Percentiles rank a stretch among this genome's conserved stretches.
Conservation (phyloP, 495 filamentous ascomycete species). For the Penicillium taxi region DNA sequence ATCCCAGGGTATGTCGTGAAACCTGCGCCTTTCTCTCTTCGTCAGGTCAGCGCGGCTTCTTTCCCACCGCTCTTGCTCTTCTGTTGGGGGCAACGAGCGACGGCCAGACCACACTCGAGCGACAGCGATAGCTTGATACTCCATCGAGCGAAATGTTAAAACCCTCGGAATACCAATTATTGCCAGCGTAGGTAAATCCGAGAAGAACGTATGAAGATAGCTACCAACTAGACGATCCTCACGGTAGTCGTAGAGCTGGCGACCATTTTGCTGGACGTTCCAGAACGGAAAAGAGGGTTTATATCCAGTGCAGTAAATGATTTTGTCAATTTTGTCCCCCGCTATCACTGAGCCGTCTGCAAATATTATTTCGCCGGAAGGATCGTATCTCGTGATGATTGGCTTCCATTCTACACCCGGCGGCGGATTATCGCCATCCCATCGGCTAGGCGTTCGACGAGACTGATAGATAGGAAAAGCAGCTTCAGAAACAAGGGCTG, state of each 20-base stretch:
- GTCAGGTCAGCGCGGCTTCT: background rate
- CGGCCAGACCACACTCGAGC: slow-evolving; percentile 2
- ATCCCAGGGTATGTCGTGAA: slow-evolving; percentile 2
- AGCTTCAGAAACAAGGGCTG: background rate
- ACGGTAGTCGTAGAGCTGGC: background rate
- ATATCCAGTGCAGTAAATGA: slow-evolving; percentile 3
- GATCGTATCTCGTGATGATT: background rate
- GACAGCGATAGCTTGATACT: slow-evolving; percentile 3
- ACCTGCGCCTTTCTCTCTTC: background rate
- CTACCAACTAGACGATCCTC: background rate
- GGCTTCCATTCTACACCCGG: slow-evolving; percentile 1
- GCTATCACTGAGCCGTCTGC: background rate
- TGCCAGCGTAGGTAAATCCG: background rate
- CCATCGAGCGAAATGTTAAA: slow-evolving; percentile 4
- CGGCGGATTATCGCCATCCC: background rate
- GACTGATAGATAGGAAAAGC: slow-evolving; percentile 1
- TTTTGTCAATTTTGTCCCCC: background rate
- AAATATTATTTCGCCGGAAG: background rate
- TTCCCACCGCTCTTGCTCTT: background rate
- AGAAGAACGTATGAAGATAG: slow-evolving; percentile 1
- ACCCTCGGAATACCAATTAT: slow-evolving; percentile 1
- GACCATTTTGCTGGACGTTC: background rate
- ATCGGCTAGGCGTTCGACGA: background rate
- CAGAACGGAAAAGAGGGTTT: slow-evolving; percentile 2
- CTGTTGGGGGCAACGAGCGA: background rate